Percentiles rank a stretch among this genome's conserved stretches.
These are phyloP conservation scores for Penicillium verrucosum DNA, from an alignment of 2,329 filamentous ascomycete species.

Conservation along the genomic window DNA sequence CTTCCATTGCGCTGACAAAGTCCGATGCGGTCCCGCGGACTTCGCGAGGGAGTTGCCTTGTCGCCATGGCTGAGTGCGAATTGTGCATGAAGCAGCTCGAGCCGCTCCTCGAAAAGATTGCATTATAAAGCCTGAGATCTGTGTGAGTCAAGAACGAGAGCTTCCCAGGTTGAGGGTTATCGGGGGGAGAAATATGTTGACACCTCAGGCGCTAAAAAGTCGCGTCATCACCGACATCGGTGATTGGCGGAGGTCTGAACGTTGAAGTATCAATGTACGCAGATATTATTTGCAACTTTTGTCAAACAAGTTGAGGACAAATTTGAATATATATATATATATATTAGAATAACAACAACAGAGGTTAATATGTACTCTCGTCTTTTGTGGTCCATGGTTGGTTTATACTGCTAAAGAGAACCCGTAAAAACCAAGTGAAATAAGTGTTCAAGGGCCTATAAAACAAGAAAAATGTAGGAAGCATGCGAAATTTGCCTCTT, in stretches of 20 bases:
- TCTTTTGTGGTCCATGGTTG: neutral
- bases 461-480: neutral
- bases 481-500: neutral
- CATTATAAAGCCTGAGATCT: conserved; percentile 14
- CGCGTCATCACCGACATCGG: conserved; percentile 18
- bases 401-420: neutral
- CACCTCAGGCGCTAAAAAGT: conserved; percentile 17
- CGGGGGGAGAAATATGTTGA: conserved; percentile 3
- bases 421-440: neutral
- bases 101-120: conserved; percentile 18
- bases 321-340: neutral
- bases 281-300: neutral
- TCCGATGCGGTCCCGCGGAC: conserved; percentile 11
- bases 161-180: neutral
- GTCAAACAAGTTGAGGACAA: neutral
- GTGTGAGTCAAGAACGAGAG: neutral
- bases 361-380: neutral
- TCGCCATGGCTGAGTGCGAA: conserved; percentile 18
- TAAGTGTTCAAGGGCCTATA: neutral
- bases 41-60: neutral
- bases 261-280: neutral
- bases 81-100: conserved; percentile 19
- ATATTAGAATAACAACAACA: neutral
- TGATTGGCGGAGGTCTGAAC: conserved; percentile 17
- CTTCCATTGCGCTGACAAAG: conserved; percentile 17